A percentile compares a stretch with the other conserved stretches of the same genome.
These are phyloP conservation scores for Fomitopsis schrenkii DNA, from an alignment of 1,284 basidiomycete species.

Conservation along the genomic window DNA sequence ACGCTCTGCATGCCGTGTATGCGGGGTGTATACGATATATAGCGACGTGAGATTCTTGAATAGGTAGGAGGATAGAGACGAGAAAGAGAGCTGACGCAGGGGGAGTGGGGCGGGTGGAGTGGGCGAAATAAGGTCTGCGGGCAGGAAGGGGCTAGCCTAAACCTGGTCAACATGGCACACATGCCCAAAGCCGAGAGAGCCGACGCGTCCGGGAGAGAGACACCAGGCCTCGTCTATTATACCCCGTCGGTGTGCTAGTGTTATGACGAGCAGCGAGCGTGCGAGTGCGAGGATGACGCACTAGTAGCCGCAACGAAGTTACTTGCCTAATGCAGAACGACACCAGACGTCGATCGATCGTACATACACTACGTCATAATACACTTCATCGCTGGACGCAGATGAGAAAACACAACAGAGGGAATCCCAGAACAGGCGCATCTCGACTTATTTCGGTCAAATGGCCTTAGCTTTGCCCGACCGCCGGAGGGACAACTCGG, in stretches of 20 bases:
- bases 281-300: not conserved
- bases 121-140: not conserved
- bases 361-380: not conserved
- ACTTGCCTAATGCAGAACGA: conserved; percentile 3
- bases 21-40: not conserved
- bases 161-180: no score
- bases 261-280: no score
- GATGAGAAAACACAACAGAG: no score
- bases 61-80: not conserved
- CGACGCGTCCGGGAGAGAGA: no score
- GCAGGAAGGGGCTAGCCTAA: not conserved
- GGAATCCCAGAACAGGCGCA: no score
- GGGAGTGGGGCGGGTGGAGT: not conserved
- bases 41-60: not conserved
- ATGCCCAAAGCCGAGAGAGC: no score
- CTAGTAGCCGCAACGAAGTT: not conserved
- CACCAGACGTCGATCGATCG: not conserved
- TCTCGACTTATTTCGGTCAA: not conserved
- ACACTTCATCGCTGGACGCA: not conserved
- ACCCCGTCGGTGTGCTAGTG: no score
- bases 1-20: conserved; percentile 6
- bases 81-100: not conserved
- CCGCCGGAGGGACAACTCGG: conserved; percentile 15
- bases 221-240: no score
- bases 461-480: conserved; percentile 7